A percentile compares a stretch with the other conserved stretches of the same genome.
These are phyloP conservation scores for Scheffersomyces parashehatae DNA, from an alignment of 1,139 yeast species.

Conservation along the genomic window DNA sequence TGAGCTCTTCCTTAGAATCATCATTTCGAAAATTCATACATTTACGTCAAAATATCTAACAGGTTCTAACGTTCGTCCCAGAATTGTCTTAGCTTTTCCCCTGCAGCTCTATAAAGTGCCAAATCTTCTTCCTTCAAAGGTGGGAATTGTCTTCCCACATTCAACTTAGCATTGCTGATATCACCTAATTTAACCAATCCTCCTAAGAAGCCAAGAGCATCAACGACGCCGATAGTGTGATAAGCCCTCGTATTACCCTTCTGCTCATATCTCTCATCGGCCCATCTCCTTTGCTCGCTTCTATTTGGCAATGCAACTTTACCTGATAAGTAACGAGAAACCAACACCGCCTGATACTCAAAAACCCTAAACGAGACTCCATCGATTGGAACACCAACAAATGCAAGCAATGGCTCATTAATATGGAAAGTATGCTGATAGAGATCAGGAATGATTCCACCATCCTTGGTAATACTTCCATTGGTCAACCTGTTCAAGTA, in stretches of 20 bases:
- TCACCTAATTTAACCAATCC: constrained; percentile 29
- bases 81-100: constrained; percentile 17
- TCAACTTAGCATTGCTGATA: constrained; percentile 16
- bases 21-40: no score
- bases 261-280: constrained; percentile 19
- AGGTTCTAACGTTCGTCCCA: constrained; percentile 19
- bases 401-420: constrained; percentile 36
- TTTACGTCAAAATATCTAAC: no score
- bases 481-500: constrained; percentile 30
- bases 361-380: constrained; percentile 40
- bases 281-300: constrained; percentile 34
- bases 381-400: constrained; percentile 46
- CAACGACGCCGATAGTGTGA: constrained; percentile 39
- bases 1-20: no score
- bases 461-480: constrained; percentile 24
- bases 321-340: constrained; percentile 36
- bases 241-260: constrained; percentile 37
- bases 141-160: constrained; percentile 37
- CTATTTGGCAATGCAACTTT: constrained; percentile 29
- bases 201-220: constrained; percentile 19
- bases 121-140: constrained; percentile 26
- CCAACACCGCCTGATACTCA: constrained; percentile 42
- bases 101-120: constrained; percentile 19
- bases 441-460: constrained; percentile 27
- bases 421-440: constrained; percentile 41